phyloP scores from a whole-genome alignment of 768 basidiomycete species.

The Mycena pura region DNA sequence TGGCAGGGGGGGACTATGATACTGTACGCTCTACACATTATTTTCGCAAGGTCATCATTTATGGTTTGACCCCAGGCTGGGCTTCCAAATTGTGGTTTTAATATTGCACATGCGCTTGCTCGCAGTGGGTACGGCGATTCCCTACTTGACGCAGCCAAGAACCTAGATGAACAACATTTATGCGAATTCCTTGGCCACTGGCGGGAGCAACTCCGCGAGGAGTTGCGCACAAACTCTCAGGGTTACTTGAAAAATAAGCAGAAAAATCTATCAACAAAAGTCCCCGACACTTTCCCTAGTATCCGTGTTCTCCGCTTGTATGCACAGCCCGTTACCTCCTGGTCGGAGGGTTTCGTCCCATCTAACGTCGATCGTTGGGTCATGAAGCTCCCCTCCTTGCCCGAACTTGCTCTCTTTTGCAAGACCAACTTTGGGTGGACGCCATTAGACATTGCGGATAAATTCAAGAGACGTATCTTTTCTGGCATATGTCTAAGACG shows the following conservation, averaged over 20 bases:
- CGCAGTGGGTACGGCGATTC: conserved; percentile 63
- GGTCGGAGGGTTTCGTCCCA: not conserved
- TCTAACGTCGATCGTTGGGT: not conserved
- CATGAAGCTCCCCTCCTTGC: conserved; percentile 2
- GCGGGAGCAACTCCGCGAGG: conserved; percentile 6
- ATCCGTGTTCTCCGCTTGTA: conserved; percentile 13
- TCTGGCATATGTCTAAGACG: not conserved
- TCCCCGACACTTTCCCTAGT: conserved; percentile 13
- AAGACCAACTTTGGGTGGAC: conserved; percentile 18
- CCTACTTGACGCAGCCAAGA: conserved; percentile 47
- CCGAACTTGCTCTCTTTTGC: conserved; percentile 11
- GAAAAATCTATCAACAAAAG: not conserved
- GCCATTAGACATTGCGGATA: not conserved
- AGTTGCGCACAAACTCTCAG: conserved; percentile 18
- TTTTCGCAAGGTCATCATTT: not conserved
- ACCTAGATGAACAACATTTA: not conserved
- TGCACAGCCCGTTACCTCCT: conserved; percentile 9
- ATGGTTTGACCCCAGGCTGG: conserved; percentile 16
- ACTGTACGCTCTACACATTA: conserved; percentile 20
- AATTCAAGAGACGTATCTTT: conserved; percentile 2
- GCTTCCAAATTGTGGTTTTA: conserved; percentile 51
- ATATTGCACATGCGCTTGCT: conserved; percentile 63
- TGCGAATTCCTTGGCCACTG: conserved; percentile 15
- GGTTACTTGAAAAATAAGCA: not conserved
- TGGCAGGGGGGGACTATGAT: conserved; percentile 45